Conservation (phyloP, 2,329 filamentous ascomycete genomes). For the Stagonosporopsis chrysanthemi region DNA sequence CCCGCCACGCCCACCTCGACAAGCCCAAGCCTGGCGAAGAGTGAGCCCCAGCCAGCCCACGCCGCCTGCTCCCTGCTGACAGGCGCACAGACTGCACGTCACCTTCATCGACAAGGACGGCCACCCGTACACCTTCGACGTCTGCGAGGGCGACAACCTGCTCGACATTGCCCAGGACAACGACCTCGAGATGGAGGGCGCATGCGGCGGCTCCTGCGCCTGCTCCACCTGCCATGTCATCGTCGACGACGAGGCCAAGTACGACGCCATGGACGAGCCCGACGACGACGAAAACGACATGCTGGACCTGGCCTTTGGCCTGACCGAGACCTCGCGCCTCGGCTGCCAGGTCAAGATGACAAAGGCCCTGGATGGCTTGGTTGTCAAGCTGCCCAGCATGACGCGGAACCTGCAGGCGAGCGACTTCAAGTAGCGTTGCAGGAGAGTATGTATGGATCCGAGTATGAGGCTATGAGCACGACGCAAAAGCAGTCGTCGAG, state of each 20-base stretch:
- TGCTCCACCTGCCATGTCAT: constrained; percentile 95
- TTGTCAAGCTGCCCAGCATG: constrained; percentile 87
- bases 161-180: constrained; percentile 94
- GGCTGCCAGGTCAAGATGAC: constrained; percentile 94
- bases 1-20: constrained; percentile 78
- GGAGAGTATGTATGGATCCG: too few species aligned
- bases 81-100: constrained; percentile 72
- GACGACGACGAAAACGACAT: constrained; percentile 57
- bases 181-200: constrained; percentile 98
- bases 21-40: constrained; percentile 91
- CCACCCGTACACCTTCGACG: constrained; percentile 75
- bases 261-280: constrained; percentile 71
- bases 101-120: constrained; percentile 95
- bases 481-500: neutral
- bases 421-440: constrained; percentile 71
- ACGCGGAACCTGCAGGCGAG: constrained; percentile 95
- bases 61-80: neutral
- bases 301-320: constrained; percentile 84
- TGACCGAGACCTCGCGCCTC: constrained; percentile 83
- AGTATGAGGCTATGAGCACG: too few species aligned
- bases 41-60: constrained; percentile 58
- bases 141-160: constrained; percentile 87
- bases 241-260: constrained; percentile 74
- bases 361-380: constrained; percentile 85
- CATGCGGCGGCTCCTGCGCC: constrained; percentile 91